Evolutionary conservation across 2,329 filamentous ascomycete genomes (phyloP).

Genomic region (Exutisphaerella laricina): DNA sequence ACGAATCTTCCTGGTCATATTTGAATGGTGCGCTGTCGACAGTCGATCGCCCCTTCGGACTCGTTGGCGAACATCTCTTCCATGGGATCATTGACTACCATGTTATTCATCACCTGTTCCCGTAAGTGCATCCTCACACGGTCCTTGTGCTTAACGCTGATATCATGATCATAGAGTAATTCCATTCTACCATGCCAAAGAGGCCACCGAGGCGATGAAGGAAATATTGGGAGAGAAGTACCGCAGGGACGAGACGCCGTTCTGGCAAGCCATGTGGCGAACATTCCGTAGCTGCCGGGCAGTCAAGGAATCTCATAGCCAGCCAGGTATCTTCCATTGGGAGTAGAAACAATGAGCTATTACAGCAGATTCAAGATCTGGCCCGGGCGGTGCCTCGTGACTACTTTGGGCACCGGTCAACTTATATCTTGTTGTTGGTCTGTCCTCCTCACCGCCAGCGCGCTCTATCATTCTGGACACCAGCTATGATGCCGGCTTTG

Average conservation of each 20-base stretch:
- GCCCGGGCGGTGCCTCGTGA: no score
- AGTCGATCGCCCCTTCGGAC: slow-evolving; percentile 60
- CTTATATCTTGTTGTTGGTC: no score
- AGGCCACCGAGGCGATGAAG: slow-evolving; percentile 42
- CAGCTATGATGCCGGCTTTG: no score
- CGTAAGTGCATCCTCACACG: slow-evolving; percentile 41
- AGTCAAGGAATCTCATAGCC: no score
- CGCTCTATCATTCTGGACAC: no score
- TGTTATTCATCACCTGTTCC: slow-evolving; percentile 52
- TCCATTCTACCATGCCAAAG: slow-evolving; percentile 53
- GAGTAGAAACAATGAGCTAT: no score
- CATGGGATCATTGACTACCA: slow-evolving; percentile 62
- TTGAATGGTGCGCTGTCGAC: slow-evolving; percentile 58
- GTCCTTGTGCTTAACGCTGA: not conserved
- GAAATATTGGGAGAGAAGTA: slow-evolving; percentile 54
- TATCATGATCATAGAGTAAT: slow-evolving; percentile 33
- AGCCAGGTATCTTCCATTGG: no score
- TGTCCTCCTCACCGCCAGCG: no score
- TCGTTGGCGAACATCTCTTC: slow-evolving; percentile 60
- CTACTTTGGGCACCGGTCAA: no score
- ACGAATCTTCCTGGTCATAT: slow-evolving; percentile 56
- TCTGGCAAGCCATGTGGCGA: slow-evolving; percentile 73
- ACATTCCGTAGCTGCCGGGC: slow-evolving; percentile 81
- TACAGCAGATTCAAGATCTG: no score
- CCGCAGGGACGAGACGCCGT: slow-evolving; percentile 37